Base-by-base conservation (phyloP, 2,329 filamentous ascomycete genomes). In the Hyphodiscus sp. region DNA sequence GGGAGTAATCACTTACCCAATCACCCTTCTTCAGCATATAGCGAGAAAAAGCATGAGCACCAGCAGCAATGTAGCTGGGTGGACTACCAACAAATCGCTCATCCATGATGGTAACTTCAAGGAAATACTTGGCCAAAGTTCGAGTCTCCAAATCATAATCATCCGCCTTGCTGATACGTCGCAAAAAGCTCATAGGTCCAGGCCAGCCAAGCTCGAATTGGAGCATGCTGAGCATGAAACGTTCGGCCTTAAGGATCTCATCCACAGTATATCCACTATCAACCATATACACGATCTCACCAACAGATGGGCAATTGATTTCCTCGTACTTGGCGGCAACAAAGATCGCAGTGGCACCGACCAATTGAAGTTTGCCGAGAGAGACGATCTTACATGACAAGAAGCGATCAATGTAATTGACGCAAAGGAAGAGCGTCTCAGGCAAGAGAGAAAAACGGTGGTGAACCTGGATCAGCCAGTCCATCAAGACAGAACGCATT, bases 241-340 rank as follows among this genome's bases (percentile, higher is more conserved):
- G 86, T 73, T 99, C 94, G 0, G 94, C 94, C 75, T 97, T 96
- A 61, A 97, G 80, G 53, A 99, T 92, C 74, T 97, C 94, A 53
- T 96, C 91, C 16, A 82, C 79, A 2, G 81, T 87, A 73, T 96
- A 99, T 52, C 90, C 91, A 44, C 85, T 82, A 68, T 99, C 94
- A 42, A 99, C 94, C 92, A 99, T 97, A 76, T 92, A 97, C 56
- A 96, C 88, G 65, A 99, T 95, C 75, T 99, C 94, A 57, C 87
- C 82, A 20, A 99, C 84, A 0, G 92, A 96, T 20, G 91, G 94
- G 70, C 91, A 96, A 72, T 96, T 95, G 75, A 99, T 96, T 74
- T 99, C 94, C 71, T 99, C 94, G 68, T 96, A 99, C 73, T 99
- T 99, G 63, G 94, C 89, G 13, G 94, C 94, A 56, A 99, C 86